These are phyloP conservation scores for Solanum chiquidenum DNA, from an alignment of 257 asterid genomes.

Conservation along the genomic window DNA sequence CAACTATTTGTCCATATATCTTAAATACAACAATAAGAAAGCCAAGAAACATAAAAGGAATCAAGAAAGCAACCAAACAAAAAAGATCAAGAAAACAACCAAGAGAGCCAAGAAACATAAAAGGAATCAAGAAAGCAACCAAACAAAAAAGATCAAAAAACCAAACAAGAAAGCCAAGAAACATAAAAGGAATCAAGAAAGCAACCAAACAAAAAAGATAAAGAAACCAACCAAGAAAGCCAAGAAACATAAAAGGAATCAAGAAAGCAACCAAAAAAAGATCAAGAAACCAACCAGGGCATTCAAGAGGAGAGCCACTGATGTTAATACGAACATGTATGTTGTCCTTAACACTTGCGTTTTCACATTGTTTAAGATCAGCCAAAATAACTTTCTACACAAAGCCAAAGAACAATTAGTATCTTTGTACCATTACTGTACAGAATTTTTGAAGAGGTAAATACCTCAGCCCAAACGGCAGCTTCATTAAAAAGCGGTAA, in stretches of 20 bases:
- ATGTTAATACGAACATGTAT: constrained; percentile 72
- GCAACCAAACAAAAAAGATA: neutral
- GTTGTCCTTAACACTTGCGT: constrained; percentile 59
- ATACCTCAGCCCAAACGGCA: constrained; percentile 86
- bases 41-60: neutral
- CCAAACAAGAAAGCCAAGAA: constrained; percentile 29
- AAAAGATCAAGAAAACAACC: too few species aligned
- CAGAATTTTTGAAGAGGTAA: neutral
- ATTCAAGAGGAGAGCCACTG: constrained; percentile 93
- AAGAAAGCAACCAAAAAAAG: too few species aligned
- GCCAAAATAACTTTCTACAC: constrained; percentile 57
- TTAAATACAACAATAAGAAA: neutral
- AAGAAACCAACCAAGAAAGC: neutral
- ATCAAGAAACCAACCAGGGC: constrained; percentile 50
- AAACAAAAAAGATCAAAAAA: neutral
- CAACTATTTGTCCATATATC: neutral
- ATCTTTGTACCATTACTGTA: neutral
- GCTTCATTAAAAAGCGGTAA: constrained; percentile 63
- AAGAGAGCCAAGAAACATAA: neutral
- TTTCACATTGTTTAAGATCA: constrained; percentile 40
- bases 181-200: neutral
- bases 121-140: neutral
- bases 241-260: neutral
- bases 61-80: too few species aligned
- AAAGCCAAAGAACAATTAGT: constrained; percentile 4